Conservation (phyloP, 805 yeast species). For the Candida yuanshanica region DNA sequence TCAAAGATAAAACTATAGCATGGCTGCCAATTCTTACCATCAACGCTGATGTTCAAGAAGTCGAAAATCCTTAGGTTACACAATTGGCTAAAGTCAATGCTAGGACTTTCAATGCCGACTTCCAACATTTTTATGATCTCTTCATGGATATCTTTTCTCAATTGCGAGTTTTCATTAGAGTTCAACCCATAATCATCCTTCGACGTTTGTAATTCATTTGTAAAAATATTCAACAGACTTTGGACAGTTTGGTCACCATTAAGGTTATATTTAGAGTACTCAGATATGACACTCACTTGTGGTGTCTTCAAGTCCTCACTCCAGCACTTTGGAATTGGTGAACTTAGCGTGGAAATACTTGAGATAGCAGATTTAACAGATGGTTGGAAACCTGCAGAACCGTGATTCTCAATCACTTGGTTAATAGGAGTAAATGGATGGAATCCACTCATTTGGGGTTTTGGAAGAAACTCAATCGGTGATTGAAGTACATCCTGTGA, state of each 20-base stretch:
- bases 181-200: background rate
- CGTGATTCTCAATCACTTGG: slow-evolving; percentile 15
- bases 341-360: background rate
- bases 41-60: slow-evolving; percentile 34
- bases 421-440: slow-evolving; percentile 20
- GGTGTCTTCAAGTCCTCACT: slow-evolving; percentile 15
- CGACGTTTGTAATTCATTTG: slow-evolving; percentile 10
- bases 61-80: slow-evolving; percentile 36
- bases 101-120: slow-evolving; percentile 3
- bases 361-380: background rate
- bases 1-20: slow-evolving; percentile 31
- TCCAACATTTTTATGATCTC: slow-evolving; percentile 5
- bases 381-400: slow-evolving; percentile 14
- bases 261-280: slow-evolving; percentile 17
- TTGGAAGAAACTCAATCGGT: slow-evolving; percentile 7
- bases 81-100: slow-evolving; percentile 13
- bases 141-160: slow-evolving; percentile 13
- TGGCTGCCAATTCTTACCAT: slow-evolving; percentile 38
- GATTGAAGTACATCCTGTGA: background rate
- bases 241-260: slow-evolving; percentile 6
- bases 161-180: background rate
- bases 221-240: slow-evolving; percentile 16
- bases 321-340: slow-evolving; percentile 4
- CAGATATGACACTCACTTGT: slow-evolving; percentile 17
- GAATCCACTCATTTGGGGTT: slow-evolving; percentile 12